These are phyloP conservation scores for Verticillium dahliae DNA, from an alignment of 2,329 filamentous ascomycete species.

Conservation along the genomic window DNA sequence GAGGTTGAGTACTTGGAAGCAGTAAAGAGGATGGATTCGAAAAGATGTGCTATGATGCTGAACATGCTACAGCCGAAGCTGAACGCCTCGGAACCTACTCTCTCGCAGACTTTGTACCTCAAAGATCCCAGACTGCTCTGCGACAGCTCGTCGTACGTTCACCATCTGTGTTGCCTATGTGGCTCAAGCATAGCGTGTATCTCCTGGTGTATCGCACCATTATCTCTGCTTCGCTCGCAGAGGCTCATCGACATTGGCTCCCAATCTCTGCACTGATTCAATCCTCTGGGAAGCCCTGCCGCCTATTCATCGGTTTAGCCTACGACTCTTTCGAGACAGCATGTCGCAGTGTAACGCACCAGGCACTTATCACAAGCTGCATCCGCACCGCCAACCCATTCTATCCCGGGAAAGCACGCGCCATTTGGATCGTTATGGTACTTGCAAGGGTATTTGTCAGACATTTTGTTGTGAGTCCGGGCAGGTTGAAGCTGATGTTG, in stretches of 20 bases:
- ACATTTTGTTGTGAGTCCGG: neutral
- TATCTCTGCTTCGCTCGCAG: neutral
- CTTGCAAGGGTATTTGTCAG: conserved; percentile 50
- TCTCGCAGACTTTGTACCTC: too few species aligned
- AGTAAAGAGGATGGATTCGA: too few species aligned
- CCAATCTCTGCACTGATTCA: neutral
- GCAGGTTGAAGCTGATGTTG: neutral
- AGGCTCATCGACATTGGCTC: neutral
- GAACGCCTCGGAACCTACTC: too few species aligned
- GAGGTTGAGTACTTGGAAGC: too few species aligned
- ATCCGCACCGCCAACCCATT: conserved; percentile 49
- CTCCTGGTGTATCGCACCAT: neutral
- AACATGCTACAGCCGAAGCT: too few species aligned
- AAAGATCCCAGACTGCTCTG: neutral
- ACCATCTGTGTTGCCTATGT: neutral
- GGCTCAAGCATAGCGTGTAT: neutral
- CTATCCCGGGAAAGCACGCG: conserved; percentile 16
- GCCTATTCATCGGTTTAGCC: neutral
- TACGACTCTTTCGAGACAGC: neutral
- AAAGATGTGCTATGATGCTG: too few species aligned
- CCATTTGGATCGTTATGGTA: conserved; percentile 46
- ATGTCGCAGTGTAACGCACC: conserved; percentile 26
- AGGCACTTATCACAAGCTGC: conserved; percentile 42
- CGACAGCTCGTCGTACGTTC: neutral
- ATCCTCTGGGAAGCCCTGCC: neutral